A percentile compares a stretch with the other conserved stretches of the same genome.
phyloP scores from a whole-genome alignment of 2,329 filamentous ascomycete species.

The Cytospora piceae region DNA sequence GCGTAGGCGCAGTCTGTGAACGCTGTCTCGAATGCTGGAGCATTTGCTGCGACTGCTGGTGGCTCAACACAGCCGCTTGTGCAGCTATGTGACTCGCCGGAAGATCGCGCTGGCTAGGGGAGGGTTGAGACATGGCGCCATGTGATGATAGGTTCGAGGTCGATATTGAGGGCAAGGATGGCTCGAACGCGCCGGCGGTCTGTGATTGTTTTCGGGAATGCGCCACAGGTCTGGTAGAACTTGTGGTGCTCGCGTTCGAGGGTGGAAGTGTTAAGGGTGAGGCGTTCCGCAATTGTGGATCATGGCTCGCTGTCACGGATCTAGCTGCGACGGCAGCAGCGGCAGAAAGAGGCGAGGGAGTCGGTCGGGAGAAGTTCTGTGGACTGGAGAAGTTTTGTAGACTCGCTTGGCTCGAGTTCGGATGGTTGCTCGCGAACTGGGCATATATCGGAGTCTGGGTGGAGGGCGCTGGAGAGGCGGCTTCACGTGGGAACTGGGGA shows the following conservation, averaged over 20 bases:
- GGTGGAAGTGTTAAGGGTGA: conserved; percentile 50
- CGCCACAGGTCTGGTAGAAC: conserved; percentile 37
- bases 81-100: conserved; percentile 79
- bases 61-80: conserved; percentile 74
- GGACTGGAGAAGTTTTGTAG: conserved; percentile 65
- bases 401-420: conserved; percentile 52
- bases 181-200: conserved; percentile 77
- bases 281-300: conserved; percentile 39
- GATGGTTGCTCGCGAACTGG: conserved; percentile 49
- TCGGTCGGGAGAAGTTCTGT: conserved; percentile 61
- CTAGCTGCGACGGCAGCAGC: conserved; percentile 35
- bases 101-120: conserved; percentile 46
- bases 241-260: conserved; percentile 40
- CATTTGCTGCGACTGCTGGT: conserved; percentile 53
- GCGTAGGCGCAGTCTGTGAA: conserved; percentile 73
- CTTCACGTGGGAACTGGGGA: conserved; percentile 26
- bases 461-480: conserved; percentile 36
- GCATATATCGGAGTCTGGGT: conserved; percentile 50
- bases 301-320: conserved; percentile 31
- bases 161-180: conserved; percentile 67
- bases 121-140: conserved; percentile 52
- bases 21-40: conserved; percentile 62
- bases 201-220: conserved; percentile 71
- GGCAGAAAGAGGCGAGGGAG: conserved; percentile 39
- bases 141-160: conserved; percentile 57